phyloP scores from a whole-genome alignment of 768 basidiomycete genomes.

The Tephrocybe rancida region DNA sequence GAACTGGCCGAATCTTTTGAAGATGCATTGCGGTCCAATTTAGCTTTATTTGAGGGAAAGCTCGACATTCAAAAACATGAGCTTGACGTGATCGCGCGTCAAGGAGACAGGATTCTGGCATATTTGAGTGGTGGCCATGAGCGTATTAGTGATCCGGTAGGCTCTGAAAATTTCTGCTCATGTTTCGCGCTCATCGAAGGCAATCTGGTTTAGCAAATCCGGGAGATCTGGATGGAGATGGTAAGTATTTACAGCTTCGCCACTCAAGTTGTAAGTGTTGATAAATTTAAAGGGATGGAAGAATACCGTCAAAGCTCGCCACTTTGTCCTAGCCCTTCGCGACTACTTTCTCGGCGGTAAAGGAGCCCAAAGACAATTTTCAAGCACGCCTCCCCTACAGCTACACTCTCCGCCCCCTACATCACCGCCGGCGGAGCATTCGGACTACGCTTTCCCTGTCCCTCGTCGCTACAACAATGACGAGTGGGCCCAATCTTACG shows the following conservation, averaged over 20 bases:
- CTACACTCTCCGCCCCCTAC: neutral
- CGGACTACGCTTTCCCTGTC: neutral
- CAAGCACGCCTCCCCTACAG: neutral
- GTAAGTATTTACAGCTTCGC: neutral
- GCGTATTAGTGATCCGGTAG: neutral
- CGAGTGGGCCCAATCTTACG: neutral
- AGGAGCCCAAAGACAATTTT: too few species aligned
- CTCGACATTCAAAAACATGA: neutral
- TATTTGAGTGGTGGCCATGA: neutral
- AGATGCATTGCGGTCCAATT: neutral
- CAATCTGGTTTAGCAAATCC: neutral
- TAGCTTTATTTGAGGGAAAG: neutral
- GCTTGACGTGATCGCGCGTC: neutral
- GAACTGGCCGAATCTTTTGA: neutral
- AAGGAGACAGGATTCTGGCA: neutral
- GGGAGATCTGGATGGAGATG: neutral
- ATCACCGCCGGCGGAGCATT: neutral
- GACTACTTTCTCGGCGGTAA: neutral
- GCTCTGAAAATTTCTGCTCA: neutral
- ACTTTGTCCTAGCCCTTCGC: constrained; percentile 4
- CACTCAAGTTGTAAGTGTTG: neutral
- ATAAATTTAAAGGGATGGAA: constrained; percentile 1
- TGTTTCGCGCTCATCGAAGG: neutral
- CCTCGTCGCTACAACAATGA: neutral
- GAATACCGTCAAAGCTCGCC: neutral